phyloP scores from a whole-genome alignment of 306 rosid species.

The Psophocarpus tetragonolobus region DNA sequence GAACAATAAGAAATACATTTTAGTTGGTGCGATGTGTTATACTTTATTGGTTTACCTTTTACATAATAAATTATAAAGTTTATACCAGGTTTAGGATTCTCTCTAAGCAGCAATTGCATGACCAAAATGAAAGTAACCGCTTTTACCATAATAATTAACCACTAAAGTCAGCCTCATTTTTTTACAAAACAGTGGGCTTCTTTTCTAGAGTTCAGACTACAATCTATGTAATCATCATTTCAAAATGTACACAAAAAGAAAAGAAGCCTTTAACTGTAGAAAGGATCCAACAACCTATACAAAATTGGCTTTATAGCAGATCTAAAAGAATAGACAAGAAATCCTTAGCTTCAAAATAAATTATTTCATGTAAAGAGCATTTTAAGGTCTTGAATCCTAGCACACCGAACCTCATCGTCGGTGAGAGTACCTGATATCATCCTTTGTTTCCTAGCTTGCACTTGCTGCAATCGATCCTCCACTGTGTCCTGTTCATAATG shows the following conservation, averaged over 20 bases:
- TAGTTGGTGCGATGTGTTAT: not conserved
- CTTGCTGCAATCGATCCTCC: slow-evolving; percentile 73
- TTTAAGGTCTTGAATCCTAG: slow-evolving; percentile 77
- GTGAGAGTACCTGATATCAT: slow-evolving; percentile 85
- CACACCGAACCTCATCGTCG: slow-evolving; percentile 69
- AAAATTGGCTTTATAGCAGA: slow-evolving; percentile 4
- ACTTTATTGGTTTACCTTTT: not conserved
- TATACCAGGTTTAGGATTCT: not conserved
- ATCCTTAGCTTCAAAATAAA: slow-evolving; percentile 2
- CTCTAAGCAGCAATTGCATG: not conserved
- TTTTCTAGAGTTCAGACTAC: not conserved
- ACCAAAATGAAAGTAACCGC: not conserved
- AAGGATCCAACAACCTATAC: slow-evolving; percentile 24
- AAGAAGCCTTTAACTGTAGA: not conserved
- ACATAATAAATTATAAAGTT: not conserved
- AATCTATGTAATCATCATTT: not conserved
- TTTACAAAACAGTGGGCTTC: slow-evolving; percentile 15
- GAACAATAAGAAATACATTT: not conserved
- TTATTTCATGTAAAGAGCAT: slow-evolving; percentile 64
- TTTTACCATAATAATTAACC: not conserved
- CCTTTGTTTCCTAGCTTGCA: slow-evolving; percentile 73
- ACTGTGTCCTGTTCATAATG: slow-evolving; percentile 56
- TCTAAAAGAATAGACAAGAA: slow-evolving; percentile 9
- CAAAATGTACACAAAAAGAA: not conserved
- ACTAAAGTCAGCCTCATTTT: slow-evolving; percentile 2